Base-by-base conservation (phyloP, 108 stramenopile species). In the Cyclotella choctawhatcheeana region DNA sequence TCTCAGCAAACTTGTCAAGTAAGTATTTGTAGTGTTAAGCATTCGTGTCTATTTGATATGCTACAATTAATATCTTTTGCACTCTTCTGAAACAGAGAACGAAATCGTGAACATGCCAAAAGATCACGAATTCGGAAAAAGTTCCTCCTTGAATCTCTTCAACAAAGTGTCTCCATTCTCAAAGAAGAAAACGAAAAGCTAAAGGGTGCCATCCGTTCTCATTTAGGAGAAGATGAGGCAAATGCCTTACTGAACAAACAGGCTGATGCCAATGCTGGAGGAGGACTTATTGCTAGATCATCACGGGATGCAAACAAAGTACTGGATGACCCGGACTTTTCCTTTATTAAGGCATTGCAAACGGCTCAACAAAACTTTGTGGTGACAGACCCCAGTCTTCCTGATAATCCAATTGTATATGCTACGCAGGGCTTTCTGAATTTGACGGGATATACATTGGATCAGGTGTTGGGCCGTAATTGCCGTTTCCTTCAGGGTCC, bases 291-390 rank as follows among this genome's bases (percentile, higher is more conserved):
- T 58, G 90, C 94, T 22, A 58, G 44, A 25, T 82, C 73, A 32
- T 70, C 85, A 26, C 73, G 74, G 14, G 88, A 91, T 58, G 94
- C 90, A 73, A 96, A 92, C 76, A 93, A 93, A 81, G 91, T 96
- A 53, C 72, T 98, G 60, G 96, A 98, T 71, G 96, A 94, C 83
- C 97, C 97, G 12, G 99, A 98, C 84, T 99, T 97, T 83, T 86
- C 88, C 14, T 94, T 98, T 76, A 93, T 98, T 81, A 97, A 97
- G 80, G 98, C 96, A 24, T 85, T 98, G 20, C 95, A 97, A 75
- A 93, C 94, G 21, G 95, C 96, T 16, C 97, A 97, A 83, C 98
- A 97, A 81, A 97, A 96, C 86, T 98, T 98, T 83, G 91, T 97
- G 35, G 94, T 98, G 35, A 96, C 97, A 7, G 97, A 98, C 74